Conservation (phyloP, 1,284 basidiomycete genomes). For the Earliella scabrosa region DNA sequence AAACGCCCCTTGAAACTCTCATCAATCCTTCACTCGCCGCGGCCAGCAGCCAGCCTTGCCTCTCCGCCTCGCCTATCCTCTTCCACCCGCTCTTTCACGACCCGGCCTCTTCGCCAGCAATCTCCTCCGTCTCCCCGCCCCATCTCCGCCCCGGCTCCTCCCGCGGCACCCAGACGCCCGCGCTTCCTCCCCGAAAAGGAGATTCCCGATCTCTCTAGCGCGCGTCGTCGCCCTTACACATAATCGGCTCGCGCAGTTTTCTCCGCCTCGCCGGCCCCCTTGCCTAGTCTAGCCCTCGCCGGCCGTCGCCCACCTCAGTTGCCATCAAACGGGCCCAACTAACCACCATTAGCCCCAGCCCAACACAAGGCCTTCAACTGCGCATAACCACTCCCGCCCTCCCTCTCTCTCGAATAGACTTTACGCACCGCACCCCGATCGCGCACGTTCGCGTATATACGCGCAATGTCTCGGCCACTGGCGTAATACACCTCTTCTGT, state of each 20-base stretch:
- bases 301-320: not conserved
- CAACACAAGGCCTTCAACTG: not conserved
- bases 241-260: conserved; percentile 14
- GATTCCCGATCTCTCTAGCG: conserved; percentile 14
- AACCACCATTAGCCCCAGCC: not conserved
- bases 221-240: conserved; percentile 13
- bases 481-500: too few relatives aligned
- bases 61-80: conserved; percentile 12
- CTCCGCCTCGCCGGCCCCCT: not conserved
- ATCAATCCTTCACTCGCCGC: conserved; percentile 22
- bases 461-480: not conserved
- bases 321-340: not conserved
- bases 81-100: conserved; percentile 6
- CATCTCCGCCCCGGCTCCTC: conserved; percentile 7
- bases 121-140: too few relatives aligned
- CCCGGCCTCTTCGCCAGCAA: not conserved
- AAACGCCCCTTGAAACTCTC: conserved; percentile 33
- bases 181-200: conserved; percentile 20
- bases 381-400: not conserved
- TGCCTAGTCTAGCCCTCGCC: not conserved
- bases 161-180: not conserved
- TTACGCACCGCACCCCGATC: not conserved
- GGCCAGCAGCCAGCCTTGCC: conserved; percentile 27
- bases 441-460: not conserved
- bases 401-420: not conserved